A percentile compares a stretch with the other conserved stretches of the same genome.
phyloP scores from a whole-genome alignment of 2,329 filamentous ascomycete genomes.

The Exophiala dermatitidis region DNA sequence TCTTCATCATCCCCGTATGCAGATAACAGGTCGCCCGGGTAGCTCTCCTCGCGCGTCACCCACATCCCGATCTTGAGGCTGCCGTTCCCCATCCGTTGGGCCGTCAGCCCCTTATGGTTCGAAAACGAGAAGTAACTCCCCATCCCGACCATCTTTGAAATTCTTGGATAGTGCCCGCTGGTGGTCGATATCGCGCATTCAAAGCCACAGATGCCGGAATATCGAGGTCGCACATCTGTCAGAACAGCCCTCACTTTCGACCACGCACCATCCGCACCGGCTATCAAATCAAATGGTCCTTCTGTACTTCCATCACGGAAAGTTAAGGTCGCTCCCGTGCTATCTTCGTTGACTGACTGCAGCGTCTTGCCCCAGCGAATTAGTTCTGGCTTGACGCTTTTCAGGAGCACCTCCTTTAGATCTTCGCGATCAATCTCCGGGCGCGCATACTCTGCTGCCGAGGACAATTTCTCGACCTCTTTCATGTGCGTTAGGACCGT shows the following conservation, averaged over 20 bases:
- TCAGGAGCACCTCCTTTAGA: constrained; percentile 41
- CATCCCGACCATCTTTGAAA: constrained; percentile 37
- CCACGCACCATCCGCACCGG: constrained; percentile 41
- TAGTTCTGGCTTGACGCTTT: constrained; percentile 40
- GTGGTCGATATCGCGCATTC: constrained; percentile 2
- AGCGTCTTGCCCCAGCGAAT: constrained; percentile 46
- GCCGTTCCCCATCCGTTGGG: constrained; percentile 34
- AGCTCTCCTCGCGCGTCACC: too few relatives aligned
- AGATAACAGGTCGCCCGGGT: too few relatives aligned
- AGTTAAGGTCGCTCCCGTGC: constrained; percentile 11
- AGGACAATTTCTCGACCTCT: constrained; percentile 1
- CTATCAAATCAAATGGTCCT: constrained; percentile 33
- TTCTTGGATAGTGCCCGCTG: constrained; percentile 17
- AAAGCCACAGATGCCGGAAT: constrained; percentile 38
- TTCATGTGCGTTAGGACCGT: not conserved
- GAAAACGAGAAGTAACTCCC: too few relatives aligned
- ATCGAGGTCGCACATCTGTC: constrained; percentile 23
- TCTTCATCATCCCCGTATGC: too few relatives aligned
- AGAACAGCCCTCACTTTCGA: constrained; percentile 31
- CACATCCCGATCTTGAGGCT: constrained; percentile 33
- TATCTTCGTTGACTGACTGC: constrained; percentile 20
- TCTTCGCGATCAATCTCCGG: constrained; percentile 50
- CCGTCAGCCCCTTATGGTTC: too few relatives aligned
- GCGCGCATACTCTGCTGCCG: constrained; percentile 28
- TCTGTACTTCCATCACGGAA: constrained; percentile 8